Percentiles rank a stretch among this genome's conserved stretches.
These are phyloP conservation scores for Hirschfeldia incana DNA, from an alignment of 345 rosid genomes.

Conservation along the genomic window DNA sequence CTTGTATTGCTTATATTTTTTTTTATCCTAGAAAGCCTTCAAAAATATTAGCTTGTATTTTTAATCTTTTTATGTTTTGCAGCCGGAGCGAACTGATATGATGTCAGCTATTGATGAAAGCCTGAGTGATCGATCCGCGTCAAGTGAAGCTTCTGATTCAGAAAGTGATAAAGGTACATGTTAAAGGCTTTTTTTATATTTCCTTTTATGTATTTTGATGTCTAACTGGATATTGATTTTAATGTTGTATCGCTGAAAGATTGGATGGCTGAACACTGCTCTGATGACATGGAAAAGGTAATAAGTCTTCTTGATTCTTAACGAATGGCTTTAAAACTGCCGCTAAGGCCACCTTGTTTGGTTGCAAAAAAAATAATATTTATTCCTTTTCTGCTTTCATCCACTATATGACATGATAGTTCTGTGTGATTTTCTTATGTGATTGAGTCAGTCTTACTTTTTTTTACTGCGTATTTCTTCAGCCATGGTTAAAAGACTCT, in stretches of 20 bases:
- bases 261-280: slow-evolving; percentile 39
- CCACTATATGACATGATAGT: neutral
- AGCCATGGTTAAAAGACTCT: no score
- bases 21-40: slow-evolving; percentile 18
- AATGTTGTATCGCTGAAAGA: slow-evolving; percentile 26
- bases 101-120: slow-evolving; percentile 55
- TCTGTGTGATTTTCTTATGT: neutral
- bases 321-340: neutral
- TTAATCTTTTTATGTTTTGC: slow-evolving; percentile 27
- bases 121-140: slow-evolving; percentile 50
- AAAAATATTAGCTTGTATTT: slow-evolving; percentile 9
- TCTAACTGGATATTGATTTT: slow-evolving; percentile 18
- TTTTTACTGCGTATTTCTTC: no score
- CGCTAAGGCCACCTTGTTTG: neutral
- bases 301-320: slow-evolving; percentile 12
- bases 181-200: slow-evolving; percentile 14
- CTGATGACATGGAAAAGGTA: slow-evolving; percentile 54
- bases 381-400: neutral
- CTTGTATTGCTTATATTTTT: neutral
- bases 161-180: slow-evolving; percentile 47
- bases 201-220: slow-evolving; percentile 20
- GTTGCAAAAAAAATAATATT: neutral
- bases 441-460: neutral
- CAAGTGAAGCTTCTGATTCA: slow-evolving; percentile 56
- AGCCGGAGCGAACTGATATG: slow-evolving; percentile 54